These are phyloP conservation scores for Rubia balearica DNA, from an alignment of 305 asterid species.

Conservation along the genomic window DNA sequence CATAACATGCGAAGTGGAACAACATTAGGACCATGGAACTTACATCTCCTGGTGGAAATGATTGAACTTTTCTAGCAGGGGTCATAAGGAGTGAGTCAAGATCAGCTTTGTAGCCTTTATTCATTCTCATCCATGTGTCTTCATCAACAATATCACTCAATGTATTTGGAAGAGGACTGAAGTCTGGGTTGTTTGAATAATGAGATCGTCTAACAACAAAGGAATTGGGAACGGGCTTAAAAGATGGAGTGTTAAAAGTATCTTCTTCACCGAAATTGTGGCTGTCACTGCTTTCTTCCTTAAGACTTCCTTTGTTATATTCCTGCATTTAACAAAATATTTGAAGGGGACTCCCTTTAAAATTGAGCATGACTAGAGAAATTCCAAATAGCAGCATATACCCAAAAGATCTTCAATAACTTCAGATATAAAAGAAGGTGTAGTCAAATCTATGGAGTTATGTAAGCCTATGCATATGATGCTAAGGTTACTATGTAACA, in stretches of 20 bases:
- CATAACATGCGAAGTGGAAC: slow-evolving; percentile 11
- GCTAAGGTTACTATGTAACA: not conserved
- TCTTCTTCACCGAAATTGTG: slow-evolving; percentile 46
- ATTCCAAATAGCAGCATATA: not conserved
- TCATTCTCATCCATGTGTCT: slow-evolving; percentile 87
- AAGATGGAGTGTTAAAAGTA: slow-evolving; percentile 66
- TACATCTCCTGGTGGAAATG: slow-evolving; percentile 56
- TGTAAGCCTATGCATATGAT: not conserved
- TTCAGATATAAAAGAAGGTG: not conserved
- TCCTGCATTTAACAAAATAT: slow-evolving; percentile 31
- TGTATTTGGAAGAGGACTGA: slow-evolving; percentile 80
- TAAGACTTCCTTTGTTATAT: slow-evolving; percentile 31
- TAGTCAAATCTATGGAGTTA: not conserved
- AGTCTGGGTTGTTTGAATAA: slow-evolving; percentile 44
- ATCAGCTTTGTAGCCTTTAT: slow-evolving; percentile 77
- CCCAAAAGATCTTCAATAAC: not conserved
- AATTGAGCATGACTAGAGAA: not conserved
- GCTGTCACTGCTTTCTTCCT: slow-evolving; percentile 41
- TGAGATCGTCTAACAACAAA: slow-evolving; percentile 74
- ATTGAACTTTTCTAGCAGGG: slow-evolving; percentile 67
- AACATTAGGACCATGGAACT: slow-evolving; percentile 19
- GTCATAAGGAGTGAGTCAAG: slow-evolving; percentile 74
- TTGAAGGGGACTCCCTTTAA: not conserved
- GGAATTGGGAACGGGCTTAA: slow-evolving; percentile 53
- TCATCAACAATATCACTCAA: slow-evolving; percentile 73